Conservation (phyloP, 2,329 filamentous ascomycete species). For the Arthrobotrys megalospora region DNA sequence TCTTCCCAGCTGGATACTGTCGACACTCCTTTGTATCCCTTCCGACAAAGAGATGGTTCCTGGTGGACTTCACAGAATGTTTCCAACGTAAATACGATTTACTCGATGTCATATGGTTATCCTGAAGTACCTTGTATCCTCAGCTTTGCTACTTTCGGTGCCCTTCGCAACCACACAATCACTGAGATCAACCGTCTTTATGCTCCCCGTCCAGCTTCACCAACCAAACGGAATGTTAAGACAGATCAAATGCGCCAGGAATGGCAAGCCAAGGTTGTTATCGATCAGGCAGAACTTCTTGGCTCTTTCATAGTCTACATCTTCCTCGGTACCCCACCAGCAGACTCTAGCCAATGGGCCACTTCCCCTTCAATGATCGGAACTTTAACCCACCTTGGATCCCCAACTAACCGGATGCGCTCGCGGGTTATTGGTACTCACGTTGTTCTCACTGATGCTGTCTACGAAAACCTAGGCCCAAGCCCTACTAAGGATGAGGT, state of each 20-base stretch:
- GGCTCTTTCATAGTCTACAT: slow-evolving; percentile 56
- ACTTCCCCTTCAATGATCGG: slow-evolving; percentile 40
- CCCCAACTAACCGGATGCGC: slow-evolving; percentile 29
- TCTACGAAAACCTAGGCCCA: slow-evolving; percentile 21
- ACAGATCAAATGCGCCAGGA: slow-evolving; percentile 37
- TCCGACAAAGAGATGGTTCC: slow-evolving; percentile 59
- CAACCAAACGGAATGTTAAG: slow-evolving; percentile 21
- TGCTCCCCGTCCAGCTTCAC: slow-evolving; percentile 26
- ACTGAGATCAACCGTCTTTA: slow-evolving; percentile 62
- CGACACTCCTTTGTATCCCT: slow-evolving; percentile 63
- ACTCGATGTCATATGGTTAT: slow-evolving; percentile 62
- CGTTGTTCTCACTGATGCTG: slow-evolving; percentile 42
- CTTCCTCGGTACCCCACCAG: slow-evolving; percentile 55
- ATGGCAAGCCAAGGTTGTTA: slow-evolving; percentile 62
- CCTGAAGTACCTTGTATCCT: slow-evolving; percentile 62
- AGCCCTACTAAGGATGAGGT: slow-evolving; percentile 30
- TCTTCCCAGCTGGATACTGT: slow-evolving; percentile 51
- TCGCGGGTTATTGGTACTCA: slow-evolving; percentile 36
- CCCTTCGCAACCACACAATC: slow-evolving; percentile 56
- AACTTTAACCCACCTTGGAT: slow-evolving; percentile 51
- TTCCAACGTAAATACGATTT: slow-evolving; percentile 59
- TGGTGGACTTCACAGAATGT: slow-evolving; percentile 63
- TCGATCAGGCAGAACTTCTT: slow-evolving; percentile 62
- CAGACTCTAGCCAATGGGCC: slow-evolving; percentile 12
- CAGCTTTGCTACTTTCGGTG: slow-evolving; percentile 30